Base-by-base conservation (phyloP, 495 filamentous ascomycete species). In the Endocarpon pusillum region DNA sequence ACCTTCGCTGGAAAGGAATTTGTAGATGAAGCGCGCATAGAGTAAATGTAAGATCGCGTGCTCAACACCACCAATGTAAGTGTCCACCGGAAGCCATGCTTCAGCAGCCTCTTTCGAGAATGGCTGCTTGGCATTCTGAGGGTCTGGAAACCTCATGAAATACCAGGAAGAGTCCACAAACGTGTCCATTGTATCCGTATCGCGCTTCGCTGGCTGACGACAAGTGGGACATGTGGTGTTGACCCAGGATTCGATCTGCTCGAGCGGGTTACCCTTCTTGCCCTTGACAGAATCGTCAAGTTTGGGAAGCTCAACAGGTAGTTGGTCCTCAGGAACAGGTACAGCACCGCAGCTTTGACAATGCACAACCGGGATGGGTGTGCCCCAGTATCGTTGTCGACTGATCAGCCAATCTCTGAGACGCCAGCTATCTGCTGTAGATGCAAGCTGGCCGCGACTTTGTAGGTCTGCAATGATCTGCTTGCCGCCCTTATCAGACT, bases 131-230 rank as follows among this genome's bases (percentile, higher is more conserved):
- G 60, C 46, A 44, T 87, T 85, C 2, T 72, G 54, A 1, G 77
- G 51, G 41, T 87, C 79, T 23, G 75, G 49, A 46, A 80, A 92
- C 0, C 83, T 70, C 60, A 86, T 69, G 42, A 70, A 91, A 49
- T 93, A 93, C 84, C 84, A 93, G 28, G 81, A 87, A 0, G 81
- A 87, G 52, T 92, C 84, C 23, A 93, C 81, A 51, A 93, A 93
- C 0, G 84, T 93, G 51, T 93, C 84, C 84, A 93, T 91, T 0
- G 84, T 93, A 47, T 93, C 84, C 2, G 84, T 92, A 45, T 93
- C 84, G 20, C 84, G 71, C 46, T 70, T 77, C 5, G 83, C 84
- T 3, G 66, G 53, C 3, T 66, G 62, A 7, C 60, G 55, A 41
- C 84, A 93, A 20, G 66, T 75, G 2, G 84, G 84, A 44, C 84